Evolutionary conservation across 805 yeast species (phyloP), one percentile per base, ranked within the genome.

Genomic region (Candida nitratophila): DNA sequence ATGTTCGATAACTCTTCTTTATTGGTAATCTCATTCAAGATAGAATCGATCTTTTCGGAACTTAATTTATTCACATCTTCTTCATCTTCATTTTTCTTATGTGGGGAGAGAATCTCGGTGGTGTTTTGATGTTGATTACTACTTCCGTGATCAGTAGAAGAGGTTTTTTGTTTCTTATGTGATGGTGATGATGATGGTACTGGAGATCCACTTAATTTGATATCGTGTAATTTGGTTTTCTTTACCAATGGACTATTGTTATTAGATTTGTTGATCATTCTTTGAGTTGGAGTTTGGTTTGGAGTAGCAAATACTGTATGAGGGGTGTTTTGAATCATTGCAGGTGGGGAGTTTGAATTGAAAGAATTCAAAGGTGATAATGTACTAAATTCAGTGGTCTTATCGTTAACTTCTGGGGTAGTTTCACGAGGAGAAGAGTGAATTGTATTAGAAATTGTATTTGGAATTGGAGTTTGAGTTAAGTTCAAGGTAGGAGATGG

Each of bases 1-100:
- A 87, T 73, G 59, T 83, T 82, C 42, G 74, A 74, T 39, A 87
- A 68, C 39, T 79, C 81, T 3, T 63, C 66, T 37, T 77, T 55
- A 37, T 75, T 73, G 4, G 67, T 55, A 17, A 77, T 61, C 3
- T 58, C 59, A 2, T 54, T 41, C 8, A 70, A 46, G 15, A 65
- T 46, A 16, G 51, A 47, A 2, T 60, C 57, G 8, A 65, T 45
- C 39, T 64, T 63, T 45, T 55, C 51, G 37, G 53, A 39, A 21
- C n/a, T 20, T 19, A 34, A 20, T 14, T 40, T 32, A 10, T 17
- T 37, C 8, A 26, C 21, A n/a, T n/a, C 21, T 21, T 34, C 24
- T 9, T 36, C 29, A 2, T 36, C 29, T 14, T 9, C 11, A 20
- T 37, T 32, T 19, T 37, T 17, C 3, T 16, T 26, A 16, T 27